phyloP scores from a whole-genome alignment of 805 yeast species.

The Barnettozyma botsteinii region DNA sequence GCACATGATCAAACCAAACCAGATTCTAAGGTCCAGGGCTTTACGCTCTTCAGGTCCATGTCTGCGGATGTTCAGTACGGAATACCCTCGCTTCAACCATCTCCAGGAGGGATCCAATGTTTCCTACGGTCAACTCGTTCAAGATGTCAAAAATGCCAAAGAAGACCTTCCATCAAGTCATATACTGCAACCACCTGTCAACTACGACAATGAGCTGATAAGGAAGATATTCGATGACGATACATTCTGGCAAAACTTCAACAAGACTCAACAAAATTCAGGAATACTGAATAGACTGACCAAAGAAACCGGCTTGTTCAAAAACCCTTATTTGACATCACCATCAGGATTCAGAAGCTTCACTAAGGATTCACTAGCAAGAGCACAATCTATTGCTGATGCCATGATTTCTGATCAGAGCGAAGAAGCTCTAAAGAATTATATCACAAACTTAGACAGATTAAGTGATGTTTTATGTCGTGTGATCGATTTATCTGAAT shows the following conservation, averaged over 20 bases:
- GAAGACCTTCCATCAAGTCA: background rate
- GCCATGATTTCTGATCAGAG: slow-evolving; percentile 46
- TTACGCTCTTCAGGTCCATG: background rate
- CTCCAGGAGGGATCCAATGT: background rate
- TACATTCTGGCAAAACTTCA: slow-evolving; percentile 48
- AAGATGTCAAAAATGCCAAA: background rate
- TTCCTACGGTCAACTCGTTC: background rate
- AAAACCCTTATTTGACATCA: slow-evolving; percentile 60
- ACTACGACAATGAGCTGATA: slow-evolving; percentile 27
- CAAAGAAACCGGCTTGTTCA: slow-evolving; percentile 60
- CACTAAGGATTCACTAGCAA: slow-evolving; percentile 53
- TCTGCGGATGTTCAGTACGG: slow-evolving; percentile 1
- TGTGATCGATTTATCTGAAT: slow-evolving; percentile 91
- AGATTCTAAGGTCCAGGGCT: background rate
- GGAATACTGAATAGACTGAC: slow-evolving; percentile 9
- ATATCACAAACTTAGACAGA: slow-evolving; percentile 68
- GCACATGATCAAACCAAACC: background rate
- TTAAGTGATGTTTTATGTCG: slow-evolving; percentile 85
- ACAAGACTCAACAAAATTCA: slow-evolving; percentile 21
- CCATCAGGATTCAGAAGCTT: slow-evolving; percentile 70
- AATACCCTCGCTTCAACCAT: background rate
- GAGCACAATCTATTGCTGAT: slow-evolving; percentile 58
- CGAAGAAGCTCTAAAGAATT: slow-evolving; percentile 39
- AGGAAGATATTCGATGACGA: slow-evolving; percentile 57
- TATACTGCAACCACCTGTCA: slow-evolving; percentile 8